Evolutionary conservation across 805 yeast species (phyloP).

Genomic region (Wickerhamiella cacticola): DNA sequence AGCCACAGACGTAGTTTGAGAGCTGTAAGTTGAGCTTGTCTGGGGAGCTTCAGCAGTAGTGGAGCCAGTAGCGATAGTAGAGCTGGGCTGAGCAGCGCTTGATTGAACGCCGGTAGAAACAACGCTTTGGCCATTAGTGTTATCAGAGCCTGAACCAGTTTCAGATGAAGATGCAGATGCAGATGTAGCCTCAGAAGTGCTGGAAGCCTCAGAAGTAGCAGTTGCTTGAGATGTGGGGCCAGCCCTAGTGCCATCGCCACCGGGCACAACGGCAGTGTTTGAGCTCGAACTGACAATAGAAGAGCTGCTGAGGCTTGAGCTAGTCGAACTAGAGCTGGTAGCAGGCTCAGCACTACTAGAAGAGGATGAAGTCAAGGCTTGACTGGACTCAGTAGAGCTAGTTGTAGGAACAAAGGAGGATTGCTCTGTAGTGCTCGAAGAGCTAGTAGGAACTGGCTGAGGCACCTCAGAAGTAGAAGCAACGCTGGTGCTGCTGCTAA

Average conservation of each 20-base stretch:
- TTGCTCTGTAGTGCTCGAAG: not conserved
- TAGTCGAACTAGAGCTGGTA: not conserved
- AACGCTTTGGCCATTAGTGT: slow-evolving; percentile 15
- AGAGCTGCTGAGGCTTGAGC: not conserved
- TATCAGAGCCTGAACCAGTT: slow-evolving; percentile 15
- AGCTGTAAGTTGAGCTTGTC: not conserved
- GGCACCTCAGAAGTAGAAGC: not conserved
- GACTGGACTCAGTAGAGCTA: too few relatives aligned
- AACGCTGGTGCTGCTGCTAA: not conserved
- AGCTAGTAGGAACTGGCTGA: too few relatives aligned
- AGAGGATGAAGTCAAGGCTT: too few relatives aligned
- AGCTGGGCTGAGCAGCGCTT: slow-evolving; percentile 14
- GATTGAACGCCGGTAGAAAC: slow-evolving; percentile 18
- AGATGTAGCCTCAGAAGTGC: slow-evolving; percentile 10
- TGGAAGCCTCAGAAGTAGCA: not conserved
- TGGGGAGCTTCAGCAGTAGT: too few relatives aligned
- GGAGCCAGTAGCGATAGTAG: not conserved
- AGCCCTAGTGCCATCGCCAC: not conserved
- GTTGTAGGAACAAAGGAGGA: too few relatives aligned
- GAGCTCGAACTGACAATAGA: not conserved
- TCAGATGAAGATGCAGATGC: slow-evolving; percentile 14
- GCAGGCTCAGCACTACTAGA: too few relatives aligned
- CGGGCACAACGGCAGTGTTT: not conserved
- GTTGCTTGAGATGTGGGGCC: not conserved
- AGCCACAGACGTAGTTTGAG: not conserved